Base-by-base conservation (phyloP, 495 filamentous ascomycete genomes). In the Penicillium herquei region DNA sequence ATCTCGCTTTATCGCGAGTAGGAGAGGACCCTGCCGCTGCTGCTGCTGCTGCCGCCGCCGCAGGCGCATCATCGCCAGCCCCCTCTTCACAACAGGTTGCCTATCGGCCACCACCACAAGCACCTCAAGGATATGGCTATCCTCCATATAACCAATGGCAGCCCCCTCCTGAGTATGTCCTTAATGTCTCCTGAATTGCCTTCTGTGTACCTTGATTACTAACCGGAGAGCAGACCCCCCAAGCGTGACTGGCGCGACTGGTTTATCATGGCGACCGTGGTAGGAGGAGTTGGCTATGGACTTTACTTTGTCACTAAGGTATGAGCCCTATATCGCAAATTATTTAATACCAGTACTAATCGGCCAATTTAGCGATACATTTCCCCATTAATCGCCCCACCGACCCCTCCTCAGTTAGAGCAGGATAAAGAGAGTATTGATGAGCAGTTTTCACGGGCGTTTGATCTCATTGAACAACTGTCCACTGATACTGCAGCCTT, bases 231-330 rank as follows among this genome's bases (percentile, higher is more conserved):
- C 43, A 72, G 75, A 55, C 64, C 77, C 26, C 90, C 94, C 7
- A 86, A 84, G 63, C 82, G 94, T 57, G 94, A 99, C 69, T 99
- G 94, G 94, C 82, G 94, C 45, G 94, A 99, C 63, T 97, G 90
- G 88, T 99, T 97, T 68, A 96, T 97, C 61, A 91, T 96, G 89
- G 92, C 92, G 8, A 97, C 92, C 0, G 87, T 96, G 8, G 86
- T 93, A 57, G 87, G 89, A 40, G 90, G 91, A 39, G 85, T 95
- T 4, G 80, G 89, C 7, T 96, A 95, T 64, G 92, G 90, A 3
- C 69, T 94, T n/a, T 97, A 91, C 67, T 83, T 84, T 61, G 81
- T 96, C 9, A 86, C 90, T 54, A 96, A 96, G 83, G 88, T 88
- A 66, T 53, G 42, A 49, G 10, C 10, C 39, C 2, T 39, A 14